Conservation (phyloP, 2,329 filamentous ascomycete genomes). For the Pyricularia pennisetigena region DNA sequence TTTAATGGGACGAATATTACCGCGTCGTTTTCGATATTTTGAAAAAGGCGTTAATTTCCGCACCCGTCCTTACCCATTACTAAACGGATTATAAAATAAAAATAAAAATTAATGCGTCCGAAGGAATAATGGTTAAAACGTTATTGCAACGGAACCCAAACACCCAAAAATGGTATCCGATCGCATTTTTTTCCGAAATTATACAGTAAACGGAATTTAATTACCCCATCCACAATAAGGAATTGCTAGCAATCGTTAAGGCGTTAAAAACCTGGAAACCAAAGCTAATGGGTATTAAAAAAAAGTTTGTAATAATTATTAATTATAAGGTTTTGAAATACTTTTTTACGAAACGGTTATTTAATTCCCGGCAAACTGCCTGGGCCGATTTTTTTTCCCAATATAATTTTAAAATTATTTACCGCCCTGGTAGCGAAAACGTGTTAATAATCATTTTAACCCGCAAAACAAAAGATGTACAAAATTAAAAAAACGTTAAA, state of each 20-base stretch:
- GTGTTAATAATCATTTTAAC: too few relatives aligned
- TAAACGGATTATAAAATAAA: not conserved
- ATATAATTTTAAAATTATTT: too few relatives aligned
- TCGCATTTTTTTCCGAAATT: conserved; percentile 2
- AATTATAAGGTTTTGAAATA: too few relatives aligned
- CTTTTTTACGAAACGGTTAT: too few relatives aligned
- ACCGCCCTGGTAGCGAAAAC: too few relatives aligned
- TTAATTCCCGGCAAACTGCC: too few relatives aligned
- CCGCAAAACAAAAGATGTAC: too few relatives aligned
- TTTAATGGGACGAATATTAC: not conserved
- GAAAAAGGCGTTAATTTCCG: not conserved
- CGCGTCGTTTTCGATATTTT: not conserved
- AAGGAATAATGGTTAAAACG: not conserved
- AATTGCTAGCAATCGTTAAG: not conserved
- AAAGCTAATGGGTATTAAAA: not conserved
- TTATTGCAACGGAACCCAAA: not conserved
- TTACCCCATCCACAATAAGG: not conserved
- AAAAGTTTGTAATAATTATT: too few relatives aligned
- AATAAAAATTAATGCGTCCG: not conserved
- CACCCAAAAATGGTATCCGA: not conserved
- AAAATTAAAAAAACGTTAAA: too few relatives aligned
- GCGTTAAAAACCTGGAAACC: not conserved
- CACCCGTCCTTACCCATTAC: not conserved
- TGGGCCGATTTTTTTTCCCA: too few relatives aligned
- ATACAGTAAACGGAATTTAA: not conserved